These are phyloP conservation scores for Crithidia bombi DNA, from an alignment of 208 protist genomes.

Conservation along the genomic window DNA sequence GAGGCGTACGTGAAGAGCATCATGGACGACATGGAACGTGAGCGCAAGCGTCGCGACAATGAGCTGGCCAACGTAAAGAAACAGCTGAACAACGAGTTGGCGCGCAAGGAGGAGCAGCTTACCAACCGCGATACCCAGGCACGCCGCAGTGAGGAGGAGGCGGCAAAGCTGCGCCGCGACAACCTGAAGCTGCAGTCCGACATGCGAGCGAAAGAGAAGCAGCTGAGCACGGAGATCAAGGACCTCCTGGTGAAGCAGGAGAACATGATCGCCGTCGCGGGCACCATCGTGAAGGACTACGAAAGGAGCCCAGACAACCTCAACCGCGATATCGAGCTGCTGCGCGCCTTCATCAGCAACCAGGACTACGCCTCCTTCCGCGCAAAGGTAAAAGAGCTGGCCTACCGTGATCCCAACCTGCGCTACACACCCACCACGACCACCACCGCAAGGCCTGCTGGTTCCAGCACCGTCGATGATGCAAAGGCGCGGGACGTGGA, in stretches of 20 bases:
- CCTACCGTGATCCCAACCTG: constrained; percentile 10
- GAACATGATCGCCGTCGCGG: constrained; percentile 23
- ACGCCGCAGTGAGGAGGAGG: constrained; percentile 40
- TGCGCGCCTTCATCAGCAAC: constrained; percentile 30
- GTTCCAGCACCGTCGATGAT: background rate
- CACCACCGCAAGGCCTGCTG: background rate
- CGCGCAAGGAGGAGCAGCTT: constrained; percentile 26
- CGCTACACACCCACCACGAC: background rate
- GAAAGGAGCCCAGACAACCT: constrained; percentile 18
- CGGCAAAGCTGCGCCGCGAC: constrained; percentile 36
- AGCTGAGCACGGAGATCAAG: constrained; percentile 31
- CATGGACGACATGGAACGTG: constrained; percentile 18
- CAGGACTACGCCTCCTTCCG: constrained; percentile 30
- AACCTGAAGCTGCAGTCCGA: constrained; percentile 40
- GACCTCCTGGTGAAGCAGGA: constrained; percentile 28
- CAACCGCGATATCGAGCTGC: constrained; percentile 26
- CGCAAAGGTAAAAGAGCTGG: constrained; percentile 27
- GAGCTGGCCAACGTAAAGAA: constrained; percentile 29
- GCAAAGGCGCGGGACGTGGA: constrained; percentile 20
- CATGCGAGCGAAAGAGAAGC: constrained; percentile 16
- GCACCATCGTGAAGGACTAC: constrained; percentile 3
- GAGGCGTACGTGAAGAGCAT: constrained; percentile 29
- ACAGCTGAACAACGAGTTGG: constrained; percentile 34
- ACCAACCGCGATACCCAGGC: constrained; percentile 42
- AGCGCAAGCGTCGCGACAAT: constrained; percentile 17